Evolutionary conservation across 2,329 filamentous ascomycete species (phyloP).

Genomic region (Xylaria sp.): DNA sequence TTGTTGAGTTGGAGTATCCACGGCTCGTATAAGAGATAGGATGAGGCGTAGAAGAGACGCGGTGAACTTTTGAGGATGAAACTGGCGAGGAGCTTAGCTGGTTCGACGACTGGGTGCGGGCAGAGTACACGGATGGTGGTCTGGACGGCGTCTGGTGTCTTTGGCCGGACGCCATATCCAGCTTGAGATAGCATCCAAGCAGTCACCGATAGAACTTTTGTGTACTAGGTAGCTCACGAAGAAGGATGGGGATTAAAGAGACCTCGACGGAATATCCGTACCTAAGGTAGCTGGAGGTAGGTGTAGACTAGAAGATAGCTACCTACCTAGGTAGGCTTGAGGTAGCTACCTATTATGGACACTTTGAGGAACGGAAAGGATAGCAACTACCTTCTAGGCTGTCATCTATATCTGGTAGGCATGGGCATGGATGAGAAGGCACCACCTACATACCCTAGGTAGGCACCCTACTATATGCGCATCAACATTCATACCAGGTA

Average conservation of each 20-base stretch:
- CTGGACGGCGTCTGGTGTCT: conserved; percentile 22
- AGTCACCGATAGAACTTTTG: background rate
- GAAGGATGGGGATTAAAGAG: background rate
- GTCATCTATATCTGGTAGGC: too few species aligned
- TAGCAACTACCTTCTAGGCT: too few species aligned
- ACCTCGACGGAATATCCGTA: too few species aligned
- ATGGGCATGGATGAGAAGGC: background rate
- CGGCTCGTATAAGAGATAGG: conserved; percentile 2
- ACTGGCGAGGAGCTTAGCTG: conserved; percentile 18
- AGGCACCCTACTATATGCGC: too few species aligned
- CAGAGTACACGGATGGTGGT: conserved; percentile 14
- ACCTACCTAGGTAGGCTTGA: too few species aligned
- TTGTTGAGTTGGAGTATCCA: conserved; percentile 8
- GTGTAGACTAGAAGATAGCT: too few species aligned
- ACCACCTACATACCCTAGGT: background rate
- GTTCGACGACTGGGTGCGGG: conserved; percentile 9
- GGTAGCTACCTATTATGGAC: too few species aligned
- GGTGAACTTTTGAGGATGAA: conserved; percentile 13
- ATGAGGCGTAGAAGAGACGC: conserved; percentile 24
- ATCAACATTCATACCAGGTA: too few species aligned
- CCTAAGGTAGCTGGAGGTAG: too few species aligned
- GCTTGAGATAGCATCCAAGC: background rate
- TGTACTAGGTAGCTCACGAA: too few species aligned
- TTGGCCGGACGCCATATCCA: conserved; percentile 13
- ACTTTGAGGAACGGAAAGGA: too few species aligned